A percentile compares a stretch with the other conserved stretches of the same genome.
These are phyloP conservation scores for Penicillium cinerascens DNA, from an alignment of 495 filamentous ascomycete species.

Conservation along the genomic window DNA sequence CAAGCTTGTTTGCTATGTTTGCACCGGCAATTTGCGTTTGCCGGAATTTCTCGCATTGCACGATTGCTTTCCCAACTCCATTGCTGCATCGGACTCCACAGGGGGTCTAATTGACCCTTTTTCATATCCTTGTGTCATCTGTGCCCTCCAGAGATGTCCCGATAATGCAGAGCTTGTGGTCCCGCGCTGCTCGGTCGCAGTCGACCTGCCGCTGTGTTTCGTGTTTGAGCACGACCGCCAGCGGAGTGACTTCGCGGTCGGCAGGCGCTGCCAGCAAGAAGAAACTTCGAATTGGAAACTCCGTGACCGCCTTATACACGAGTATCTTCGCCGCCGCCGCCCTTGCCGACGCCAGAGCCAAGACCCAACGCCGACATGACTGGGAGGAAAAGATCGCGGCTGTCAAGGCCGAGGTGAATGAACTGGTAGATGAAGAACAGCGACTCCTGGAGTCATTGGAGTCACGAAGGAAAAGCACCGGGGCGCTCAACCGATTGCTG, in stretches of 20 bases:
- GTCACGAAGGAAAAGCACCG: conserved; percentile 17
- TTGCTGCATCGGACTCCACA: conserved; percentile 17
- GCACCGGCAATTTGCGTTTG: conserved; percentile 21
- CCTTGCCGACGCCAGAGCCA: conserved; percentile 59
- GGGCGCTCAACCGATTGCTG: conserved; percentile 16
- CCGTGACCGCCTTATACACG: conserved; percentile 68
- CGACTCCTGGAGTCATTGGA: conserved; percentile 31
- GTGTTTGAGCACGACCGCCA: conserved; percentile 53
- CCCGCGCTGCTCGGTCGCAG: conserved; percentile 60
- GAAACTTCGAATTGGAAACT: conserved; percentile 54
- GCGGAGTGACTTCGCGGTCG: conserved; percentile 49
- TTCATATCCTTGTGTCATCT: not conserved
- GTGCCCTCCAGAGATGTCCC: conserved; percentile 27
- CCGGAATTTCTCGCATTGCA: conserved; percentile 15
- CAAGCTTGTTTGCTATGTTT: conserved; percentile 40
- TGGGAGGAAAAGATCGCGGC: conserved; percentile 58
- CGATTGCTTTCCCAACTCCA: conserved; percentile 11
- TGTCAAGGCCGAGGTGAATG: conserved; percentile 43
- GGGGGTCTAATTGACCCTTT: conserved; percentile 15
- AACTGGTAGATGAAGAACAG: conserved; percentile 41
- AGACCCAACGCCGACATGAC: conserved; percentile 57
- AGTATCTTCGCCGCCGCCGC: conserved; percentile 71
- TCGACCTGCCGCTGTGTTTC: conserved; percentile 61
- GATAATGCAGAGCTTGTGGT: conserved; percentile 70
- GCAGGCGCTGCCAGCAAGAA: conserved; percentile 50